Evolutionary conservation across 2,329 filamentous ascomycete species (phyloP), one percentile per base, ranked within the genome.

Genomic region (Penicillium sp.): DNA sequence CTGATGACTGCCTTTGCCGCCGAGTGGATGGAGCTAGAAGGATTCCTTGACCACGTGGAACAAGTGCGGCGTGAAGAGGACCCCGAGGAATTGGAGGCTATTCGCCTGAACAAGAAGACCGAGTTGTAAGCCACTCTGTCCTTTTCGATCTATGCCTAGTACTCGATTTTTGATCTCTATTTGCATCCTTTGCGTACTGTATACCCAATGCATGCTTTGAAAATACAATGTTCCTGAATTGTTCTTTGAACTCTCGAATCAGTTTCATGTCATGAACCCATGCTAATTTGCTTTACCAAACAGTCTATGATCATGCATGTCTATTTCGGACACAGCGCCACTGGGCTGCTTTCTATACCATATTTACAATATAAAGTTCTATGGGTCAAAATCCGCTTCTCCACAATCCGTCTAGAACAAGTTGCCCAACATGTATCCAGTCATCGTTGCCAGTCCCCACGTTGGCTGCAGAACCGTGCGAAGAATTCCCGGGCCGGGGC

Each of bases 21-120:
- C 0, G 94, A 98, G 77, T 98, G 93, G 92, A 86, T 98, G 85
- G 93, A 96, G 66, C 76, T 98, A 61, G 87, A 88, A 63, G 85
- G 81, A 1, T 83, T 76, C 61, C 75, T 87, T 55, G 74, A 74
- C 8, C 47, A 59, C n/a, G 22, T 47, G 11, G 47, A 48, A 12
- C 20, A 48, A 3, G 20, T 41, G 4, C 54, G 59, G 42, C 61
- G 48, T 35, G 54, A 60, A 12, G 58, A 61, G 34, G 56, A 62
- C 3, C 31, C 43, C 25, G 59, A 61, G 22, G 59, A 62, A 35
- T 57, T 52, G 57, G 58, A 66, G 55, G 62, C 57, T n/a, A 61
- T 61, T n/a, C 54, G 56, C 38, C 42, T 64, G 28, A 57, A 61
- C 22, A 65, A 63, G 49, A 78, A 78, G 63, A 76, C 74, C 52